These are phyloP conservation scores for Periconia sp. DNA, from an alignment of 2,329 filamentous ascomycete species.

Conservation along the genomic window DNA sequence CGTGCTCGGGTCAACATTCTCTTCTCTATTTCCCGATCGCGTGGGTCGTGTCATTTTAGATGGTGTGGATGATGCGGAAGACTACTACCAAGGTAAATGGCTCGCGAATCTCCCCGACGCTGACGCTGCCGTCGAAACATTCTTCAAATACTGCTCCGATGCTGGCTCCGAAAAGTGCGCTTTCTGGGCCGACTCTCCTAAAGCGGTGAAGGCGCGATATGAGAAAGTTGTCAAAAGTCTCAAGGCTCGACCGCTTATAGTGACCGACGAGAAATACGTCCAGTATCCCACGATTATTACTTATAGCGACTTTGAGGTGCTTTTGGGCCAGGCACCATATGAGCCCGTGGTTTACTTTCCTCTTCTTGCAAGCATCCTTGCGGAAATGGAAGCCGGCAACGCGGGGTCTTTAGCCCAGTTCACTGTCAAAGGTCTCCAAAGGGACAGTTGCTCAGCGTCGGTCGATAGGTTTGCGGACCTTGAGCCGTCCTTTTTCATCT, in stretches of 20 bases:
- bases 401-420: constrained; percentile 1
- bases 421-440: neutral
- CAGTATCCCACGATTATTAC: constrained; percentile 14
- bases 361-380: constrained; percentile 7
- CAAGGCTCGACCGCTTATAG: constrained; percentile 9
- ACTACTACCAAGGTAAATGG: constrained; percentile 43
- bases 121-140: constrained; percentile 10
- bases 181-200: constrained; percentile 15
- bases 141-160: constrained; percentile 17
- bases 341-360: constrained; percentile 6
- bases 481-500: neutral
- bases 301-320: constrained; percentile 5
- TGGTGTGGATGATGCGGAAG: constrained; percentile 48
- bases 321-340: constrained; percentile 9
- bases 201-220: constrained; percentile 17
- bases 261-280: constrained; percentile 1
- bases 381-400: constrained; percentile 15
- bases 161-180: constrained; percentile 9
- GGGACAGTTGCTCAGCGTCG: neutral
- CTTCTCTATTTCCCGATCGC: constrained; percentile 50
- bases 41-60: constrained; percentile 49
- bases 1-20: constrained; percentile 51
- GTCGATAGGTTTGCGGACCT: neutral
- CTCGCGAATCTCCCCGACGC: constrained; percentile 7
- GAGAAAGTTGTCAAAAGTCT: constrained; percentile 11